Evolutionary conservation across 768 basidiomycete species (phyloP), one percentile per base, ranked within the genome.

Genomic region (Pleurotus tuber-regium): DNA sequence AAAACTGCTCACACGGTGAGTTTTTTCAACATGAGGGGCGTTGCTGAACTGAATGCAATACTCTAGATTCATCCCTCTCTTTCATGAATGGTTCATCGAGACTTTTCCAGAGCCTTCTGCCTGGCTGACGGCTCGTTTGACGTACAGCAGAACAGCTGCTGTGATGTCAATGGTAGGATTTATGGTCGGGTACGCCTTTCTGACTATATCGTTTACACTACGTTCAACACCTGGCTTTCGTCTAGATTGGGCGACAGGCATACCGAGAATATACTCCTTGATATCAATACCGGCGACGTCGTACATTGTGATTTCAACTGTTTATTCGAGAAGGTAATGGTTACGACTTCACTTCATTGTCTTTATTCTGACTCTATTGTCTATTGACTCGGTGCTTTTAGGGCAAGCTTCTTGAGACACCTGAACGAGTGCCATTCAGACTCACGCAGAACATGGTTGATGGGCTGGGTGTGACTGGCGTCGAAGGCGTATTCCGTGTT

Each of bases 91-190:
- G 97, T 98, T 99, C 66, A 69, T 96, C 28, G 90, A 93, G 63
- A 95, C 89, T 0, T 98, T 98, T 70, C 95, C 97, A 0, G 97
- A 99, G 59, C 97, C 97, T 0, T 86, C 89, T 0, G 89, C 91
- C 0, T 99, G 97, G 97, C 78, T 98, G 12, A 80, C 86, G 1
- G 89, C 89, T 64, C 84, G 96, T n/a, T 66, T 92, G 58, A 76
- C 83, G 1, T 99, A 95, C 63, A 86, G 81, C 3, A 79, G 96
- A 36, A 97, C 96, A 0, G 82, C 89, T 0, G 97, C 96, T 0
- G 97, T 98, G 49, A 98, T 97, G 87, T 97, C 90, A 1, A 98
- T 99, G 90, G 90, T 98, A 18, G 97, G 97, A 9, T 96, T 90
- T 61, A 93, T 99, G 36, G 74, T 98, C 10, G 96, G 96, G 93